Evolutionary conservation across 805 yeast genomes (phyloP).

Genomic region (Candida vartiovaarae): DNA sequence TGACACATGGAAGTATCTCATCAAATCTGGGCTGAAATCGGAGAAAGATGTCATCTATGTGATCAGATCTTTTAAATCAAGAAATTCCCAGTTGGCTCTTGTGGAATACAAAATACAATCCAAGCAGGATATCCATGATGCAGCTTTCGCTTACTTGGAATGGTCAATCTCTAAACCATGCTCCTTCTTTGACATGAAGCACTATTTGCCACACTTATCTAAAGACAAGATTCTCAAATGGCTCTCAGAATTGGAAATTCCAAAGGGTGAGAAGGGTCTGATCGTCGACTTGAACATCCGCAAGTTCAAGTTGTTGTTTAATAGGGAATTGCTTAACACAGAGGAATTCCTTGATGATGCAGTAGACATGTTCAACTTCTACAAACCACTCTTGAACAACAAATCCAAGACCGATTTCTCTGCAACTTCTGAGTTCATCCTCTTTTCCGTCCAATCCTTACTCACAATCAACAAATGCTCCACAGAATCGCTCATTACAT

Average conservation of each 20-base stretch:
- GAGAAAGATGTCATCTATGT: constrained; percentile 28
- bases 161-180: constrained; percentile 51
- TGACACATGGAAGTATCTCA: constrained; percentile 58
- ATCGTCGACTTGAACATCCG: constrained; percentile 33
- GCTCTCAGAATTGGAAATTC: constrained; percentile 20
- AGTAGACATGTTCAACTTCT: constrained; percentile 33
- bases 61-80: constrained; percentile 30
- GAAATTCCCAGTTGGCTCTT: constrained; percentile 52
- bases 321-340: constrained; percentile 15
- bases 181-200: constrained; percentile 53
- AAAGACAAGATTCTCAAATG: constrained; percentile 11
- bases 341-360: constrained; percentile 26
- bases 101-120: constrained; percentile 35
- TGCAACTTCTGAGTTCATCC: constrained; percentile 56
- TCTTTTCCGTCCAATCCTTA: constrained; percentile 42
- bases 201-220: constrained; percentile 20
- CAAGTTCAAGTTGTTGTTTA: constrained; percentile 40
- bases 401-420: constrained; percentile 64
- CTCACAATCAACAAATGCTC: constrained; percentile 17
- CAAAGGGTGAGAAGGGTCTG: constrained; percentile 17
- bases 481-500: constrained; percentile 27
- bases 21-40: constrained; percentile 37
- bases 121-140: constrained; percentile 16
- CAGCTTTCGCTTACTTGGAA: constrained; percentile 32
- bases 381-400: constrained; percentile 28